Conservation (phyloP, 305 asterid species). For the Plantago coronopus region DNA sequence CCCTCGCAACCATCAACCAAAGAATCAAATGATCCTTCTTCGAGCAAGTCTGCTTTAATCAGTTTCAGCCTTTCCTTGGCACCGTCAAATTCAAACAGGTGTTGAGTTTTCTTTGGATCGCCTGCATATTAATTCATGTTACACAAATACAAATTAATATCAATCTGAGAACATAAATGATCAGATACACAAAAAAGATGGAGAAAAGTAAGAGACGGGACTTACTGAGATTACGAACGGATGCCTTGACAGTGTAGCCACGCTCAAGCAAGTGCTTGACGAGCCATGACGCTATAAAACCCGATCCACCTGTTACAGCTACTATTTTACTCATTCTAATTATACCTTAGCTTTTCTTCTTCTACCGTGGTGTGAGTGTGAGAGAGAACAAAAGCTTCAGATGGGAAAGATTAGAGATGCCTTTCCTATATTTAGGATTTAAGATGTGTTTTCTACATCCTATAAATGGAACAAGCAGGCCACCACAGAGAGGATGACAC, state of each 20-base stretch:
- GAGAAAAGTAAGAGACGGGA: no score
- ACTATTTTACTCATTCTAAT: slow-evolving; percentile 5
- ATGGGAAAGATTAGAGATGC: no score
- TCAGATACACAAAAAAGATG: no score
- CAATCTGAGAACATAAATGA: no score
- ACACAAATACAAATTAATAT: neutral
- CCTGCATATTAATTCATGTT: slow-evolving; percentile 7
- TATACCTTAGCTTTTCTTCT: no score
- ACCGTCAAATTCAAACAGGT: slow-evolving; percentile 29
- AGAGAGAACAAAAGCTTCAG: no score
- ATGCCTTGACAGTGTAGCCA: slow-evolving; percentile 9
- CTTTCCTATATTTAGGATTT: no score
- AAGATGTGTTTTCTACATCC: no score
- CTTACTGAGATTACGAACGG: neutral
- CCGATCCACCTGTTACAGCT: slow-evolving; percentile 29
- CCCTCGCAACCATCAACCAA: slow-evolving; percentile 50
- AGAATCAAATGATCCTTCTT: slow-evolving; percentile 42
- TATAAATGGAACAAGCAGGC: no score
- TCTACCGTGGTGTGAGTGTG: no score
- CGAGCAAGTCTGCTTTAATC: slow-evolving; percentile 9
- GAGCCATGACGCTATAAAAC: slow-evolving; percentile 29
- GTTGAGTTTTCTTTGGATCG: slow-evolving; percentile 32
- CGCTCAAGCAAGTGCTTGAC: slow-evolving; percentile 18
- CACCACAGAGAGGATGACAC: no score
- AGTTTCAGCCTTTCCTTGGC: slow-evolving; percentile 28